Evolutionary conservation across 1,284 basidiomycete species (phyloP), one percentile per base, ranked within the genome.

Genomic region (Inonotus obliquus): DNA sequence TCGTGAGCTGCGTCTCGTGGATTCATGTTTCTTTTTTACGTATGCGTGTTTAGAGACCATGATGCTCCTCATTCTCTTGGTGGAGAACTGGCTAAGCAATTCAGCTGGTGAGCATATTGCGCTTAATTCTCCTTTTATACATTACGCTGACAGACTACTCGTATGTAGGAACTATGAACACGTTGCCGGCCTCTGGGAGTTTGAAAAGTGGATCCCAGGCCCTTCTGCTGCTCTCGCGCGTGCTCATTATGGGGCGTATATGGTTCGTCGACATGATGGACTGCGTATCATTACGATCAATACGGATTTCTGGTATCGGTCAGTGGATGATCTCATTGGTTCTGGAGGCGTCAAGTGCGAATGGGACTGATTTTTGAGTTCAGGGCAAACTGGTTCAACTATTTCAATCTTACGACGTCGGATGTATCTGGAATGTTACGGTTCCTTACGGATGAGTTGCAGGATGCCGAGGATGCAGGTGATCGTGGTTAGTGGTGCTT

Each of bases 401-500:
- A 85, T 69, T 86, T 94, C 74, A 88, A 92, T 68, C 79, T 89
- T 68, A 84, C 83, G 21, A 72, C 84, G 44, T 81, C 86, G 1
- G 91, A 93, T 71, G 77, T 77, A 44, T 89, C 85, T 41, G 89
- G 90, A 9, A 89, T 88, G 81, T 76, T 93, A 65, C 79, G 87
- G 25, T 92, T 89, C 75, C 69, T 93, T 60, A 92, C 91, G 2
- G 86, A 91, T 66, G 89, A 93, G 72, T 76, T 93, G n/a, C 87
- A 91, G 70, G 84, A 79, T 57, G 86, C 87, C 14, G 89, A 91
- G 70, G 87, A 91, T 68, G 77, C 79, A 37, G 82, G 86, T 2
- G 86, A 89, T 58, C 75, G 85, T 68, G 87, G 86, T 84, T 38
- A 13, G 65, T 59, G 19, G 6, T 29, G 21, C 27, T 13, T 14